Evolutionary conservation across 129 eudicot genomes (phyloP), one percentile per base, ranked within the genome.

Genomic region (Tagetes erecta): DNA sequence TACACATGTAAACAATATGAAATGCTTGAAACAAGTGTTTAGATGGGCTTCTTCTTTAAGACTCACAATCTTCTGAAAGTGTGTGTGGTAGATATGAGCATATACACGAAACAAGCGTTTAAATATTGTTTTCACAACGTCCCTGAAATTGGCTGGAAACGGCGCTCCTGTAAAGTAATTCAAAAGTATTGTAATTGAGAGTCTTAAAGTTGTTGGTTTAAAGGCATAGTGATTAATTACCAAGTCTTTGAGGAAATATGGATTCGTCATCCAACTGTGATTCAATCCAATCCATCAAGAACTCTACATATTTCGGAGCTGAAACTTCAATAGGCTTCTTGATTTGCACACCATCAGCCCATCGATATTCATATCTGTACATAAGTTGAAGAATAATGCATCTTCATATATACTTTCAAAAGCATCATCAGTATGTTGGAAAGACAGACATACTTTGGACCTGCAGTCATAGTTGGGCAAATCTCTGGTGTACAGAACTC

Each of bases 311-410:
- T 83, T 92, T 92, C 47, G 98, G 98, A 67, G 97, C 97, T n/a
- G 97, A 89, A 77, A 92, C 97, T 78, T 92, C 97, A 64, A 92
- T 92, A 6, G 97, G 97, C 77, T 92, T 92, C 94, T 92, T 92
- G 70, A 92, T 89, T 68, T 83, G 90, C 68, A 92, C 89, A 62
- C 97, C 97, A 78, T 92, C 97, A 50, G 97, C 97, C 97, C 97
- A 92, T 73, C 96, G 85, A 46, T 92, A 92, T 76, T 92, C 97
- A 8, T 92, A 92, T 84, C 97, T 92, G 82, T 67, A 42, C 80
- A 68, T 53, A 50, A 75, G 39, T 50, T 80, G 31, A 77, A 49
- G 64, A 79, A 65, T 51, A 34, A 13, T 75, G 10, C 38, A 64
- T 11, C 56, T 65, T 35, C 34, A 36, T 64, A 64, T 8, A 35